These are phyloP conservation scores for Saccharomyces eubayanus DNA, from an alignment of 805 yeast genomes.

Conservation along the genomic window DNA sequence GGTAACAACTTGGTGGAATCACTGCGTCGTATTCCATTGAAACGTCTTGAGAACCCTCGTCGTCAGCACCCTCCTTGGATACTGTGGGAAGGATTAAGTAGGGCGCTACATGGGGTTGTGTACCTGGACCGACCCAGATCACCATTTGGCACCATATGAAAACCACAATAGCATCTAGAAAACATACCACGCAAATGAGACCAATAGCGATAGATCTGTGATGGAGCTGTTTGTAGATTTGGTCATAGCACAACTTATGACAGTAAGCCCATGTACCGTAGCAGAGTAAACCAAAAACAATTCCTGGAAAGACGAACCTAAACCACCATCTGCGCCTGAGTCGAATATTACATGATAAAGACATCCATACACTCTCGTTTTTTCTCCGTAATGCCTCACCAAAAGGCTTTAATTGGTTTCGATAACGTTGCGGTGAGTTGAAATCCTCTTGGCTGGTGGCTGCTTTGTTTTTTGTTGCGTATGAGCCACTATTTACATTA, in stretches of 20 bases:
- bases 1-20: slow-evolving; percentile 49
- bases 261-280: slow-evolving; percentile 39
- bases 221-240: slow-evolving; percentile 10
- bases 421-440: not conserved
- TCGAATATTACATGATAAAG: not conserved
- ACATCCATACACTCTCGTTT: not conserved
- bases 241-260: slow-evolving; percentile 37
- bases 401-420: not conserved
- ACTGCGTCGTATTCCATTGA: slow-evolving; percentile 17
- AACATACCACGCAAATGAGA: slow-evolving; percentile 11
- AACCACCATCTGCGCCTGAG: slow-evolving; percentile 2
- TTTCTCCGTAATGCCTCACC: not conserved
- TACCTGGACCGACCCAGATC: slow-evolving; percentile 19
- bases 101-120: slow-evolving; percentile 22
- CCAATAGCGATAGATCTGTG: slow-evolving; percentile 18
- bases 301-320: slow-evolving; percentile 22
- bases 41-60: not conserved
- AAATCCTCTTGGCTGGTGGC: not conserved
- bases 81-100: slow-evolving; percentile 11
- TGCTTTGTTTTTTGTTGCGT: not conserved
- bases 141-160: slow-evolving; percentile 19
- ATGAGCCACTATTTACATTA: not conserved
- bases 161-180: slow-evolving; percentile 9
- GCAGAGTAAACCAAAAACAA: slow-evolving; percentile 28
- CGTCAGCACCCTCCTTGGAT: not conserved